phyloP scores from a whole-genome alignment of 805 yeast species.

The Wickerhamiella nectarea region DNA sequence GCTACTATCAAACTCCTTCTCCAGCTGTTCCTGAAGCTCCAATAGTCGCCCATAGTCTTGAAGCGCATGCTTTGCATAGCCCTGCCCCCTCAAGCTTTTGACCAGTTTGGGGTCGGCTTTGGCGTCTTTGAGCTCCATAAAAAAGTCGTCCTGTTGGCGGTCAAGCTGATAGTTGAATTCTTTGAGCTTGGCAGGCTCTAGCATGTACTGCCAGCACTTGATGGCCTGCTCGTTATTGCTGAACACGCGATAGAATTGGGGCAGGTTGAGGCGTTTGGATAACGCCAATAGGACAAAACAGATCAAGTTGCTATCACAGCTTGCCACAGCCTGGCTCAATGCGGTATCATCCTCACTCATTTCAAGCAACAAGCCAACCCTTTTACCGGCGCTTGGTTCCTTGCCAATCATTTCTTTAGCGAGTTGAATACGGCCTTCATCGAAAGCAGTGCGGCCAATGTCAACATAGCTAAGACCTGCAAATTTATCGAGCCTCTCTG shows the following conservation, averaged over 20 bases:
- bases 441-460: conserved; percentile 52
- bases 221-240: conserved; percentile 34
- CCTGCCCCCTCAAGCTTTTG: conserved; percentile 22
- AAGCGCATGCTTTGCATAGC: conserved; percentile 30
- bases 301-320: conserved; percentile 47
- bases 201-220: conserved; percentile 30
- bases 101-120: conserved; percentile 15
- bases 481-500: conserved; percentile 32
- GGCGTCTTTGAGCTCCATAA: conserved; percentile 17
- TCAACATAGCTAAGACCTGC: conserved; percentile 41
- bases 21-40: conserved; percentile 34
- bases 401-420: conserved; percentile 53
- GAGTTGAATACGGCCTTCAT: conserved; percentile 65
- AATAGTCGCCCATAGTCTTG: conserved; percentile 34
- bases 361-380: conserved; percentile 48
- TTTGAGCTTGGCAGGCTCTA: conserved; percentile 29
- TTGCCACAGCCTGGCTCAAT: conserved; percentile 47
- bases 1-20: conserved; percentile 29
- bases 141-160: conserved; percentile 34
- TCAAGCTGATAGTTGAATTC: conserved; percentile 58
- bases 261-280: conserved; percentile 39
- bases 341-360: conserved; percentile 66
- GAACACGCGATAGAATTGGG: conserved; percentile 57
- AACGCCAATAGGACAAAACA: conserved; percentile 43
- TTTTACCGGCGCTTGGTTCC: conserved; percentile 50